Evolutionary conservation across 2,329 filamentous ascomycete species (phyloP), one percentile per base, ranked within the genome.

Genomic region (Nigrospora sphaerica): DNA sequence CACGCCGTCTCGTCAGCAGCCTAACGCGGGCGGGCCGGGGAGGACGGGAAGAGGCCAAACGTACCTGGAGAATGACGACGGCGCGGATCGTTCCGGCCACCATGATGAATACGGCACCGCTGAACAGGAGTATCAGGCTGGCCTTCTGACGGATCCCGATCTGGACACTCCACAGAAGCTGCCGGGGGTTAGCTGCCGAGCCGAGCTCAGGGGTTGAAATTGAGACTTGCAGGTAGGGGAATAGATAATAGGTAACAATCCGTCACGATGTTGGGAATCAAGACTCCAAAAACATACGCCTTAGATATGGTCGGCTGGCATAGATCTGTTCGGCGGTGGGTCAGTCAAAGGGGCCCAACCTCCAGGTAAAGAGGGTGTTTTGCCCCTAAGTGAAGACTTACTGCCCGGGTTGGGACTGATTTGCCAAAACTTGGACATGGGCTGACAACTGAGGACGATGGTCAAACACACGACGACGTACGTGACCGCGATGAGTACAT

Each of bases 361-460:
- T 28, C 5, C 23, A 43, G 38, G 32, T 43, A 38, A 19, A 44
- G 46, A 12, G 52, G 38, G 39, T 46, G 43, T 40, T 39, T 47
- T 34, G 47, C 37, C 19, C 28, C 14, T 31, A n/a, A 14, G 46
- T 39, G n/a, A 37, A 39, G 18, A 62, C 67, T 50, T 49, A 72
- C 68, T 68, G 6, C 71, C 71, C 6, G 73, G 73, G 16, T 71
- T 53, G 4, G 70, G 73, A 48, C 64, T 57, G 35, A 67, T 74
- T 55, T 77, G 73, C 73, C 73, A 77, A 48, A 74, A 73, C 44
- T 68, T 67, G 17, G 63, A 53, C 34, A 75, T 64, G 0, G 73
- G 72, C 38, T 52, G 49, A 49, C 73, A 75, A 2, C 65, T 66
- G n/a, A 73, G 63, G 6, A 75, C 57, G 39, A 75, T 67, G 1